Conservation (phyloP, 2,329 filamentous ascomycete genomes). For the Elsinoe fawcettii region DNA sequence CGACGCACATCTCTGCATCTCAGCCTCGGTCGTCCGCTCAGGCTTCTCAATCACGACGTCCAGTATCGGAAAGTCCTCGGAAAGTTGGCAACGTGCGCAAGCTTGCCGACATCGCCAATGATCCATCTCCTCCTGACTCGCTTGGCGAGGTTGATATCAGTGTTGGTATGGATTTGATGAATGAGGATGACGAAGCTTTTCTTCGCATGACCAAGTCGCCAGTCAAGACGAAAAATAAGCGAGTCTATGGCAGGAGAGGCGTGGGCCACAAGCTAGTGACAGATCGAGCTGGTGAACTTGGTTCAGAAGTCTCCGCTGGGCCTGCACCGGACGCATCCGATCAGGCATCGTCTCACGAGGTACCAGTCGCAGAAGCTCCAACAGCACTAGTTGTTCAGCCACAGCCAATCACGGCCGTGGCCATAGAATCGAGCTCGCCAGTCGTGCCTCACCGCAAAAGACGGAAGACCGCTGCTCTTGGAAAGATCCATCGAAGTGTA, state of each 20-base stretch:
- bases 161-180: conserved; percentile 28
- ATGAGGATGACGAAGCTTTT: conserved; percentile 31
- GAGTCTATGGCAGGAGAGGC: conserved; percentile 17
- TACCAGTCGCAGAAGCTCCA: no score
- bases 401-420: neutral
- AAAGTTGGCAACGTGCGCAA: conserved; percentile 26
- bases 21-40: conserved; percentile 21
- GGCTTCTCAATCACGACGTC: conserved; percentile 15
- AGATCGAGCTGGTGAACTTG: neutral
- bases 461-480: conserved; percentile 14
- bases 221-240: conserved; percentile 27
- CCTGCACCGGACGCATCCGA: neutral
- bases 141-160: conserved; percentile 26
- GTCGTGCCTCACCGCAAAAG: conserved; percentile 19
- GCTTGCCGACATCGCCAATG: conserved; percentile 28
- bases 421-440: conserved; percentile 17
- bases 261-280: conserved; percentile 13
- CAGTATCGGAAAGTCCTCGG: conserved; percentile 26
- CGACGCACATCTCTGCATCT: conserved; percentile 30
- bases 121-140: conserved; percentile 22
- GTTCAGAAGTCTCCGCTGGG: neutral
- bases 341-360: neutral
- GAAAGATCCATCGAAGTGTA: no score
- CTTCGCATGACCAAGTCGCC: conserved; percentile 26
- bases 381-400: neutral